Evolutionary conservation across 768 basidiomycete genomes (phyloP).

Genomic region (Lactifluus hygrophoroides): DNA sequence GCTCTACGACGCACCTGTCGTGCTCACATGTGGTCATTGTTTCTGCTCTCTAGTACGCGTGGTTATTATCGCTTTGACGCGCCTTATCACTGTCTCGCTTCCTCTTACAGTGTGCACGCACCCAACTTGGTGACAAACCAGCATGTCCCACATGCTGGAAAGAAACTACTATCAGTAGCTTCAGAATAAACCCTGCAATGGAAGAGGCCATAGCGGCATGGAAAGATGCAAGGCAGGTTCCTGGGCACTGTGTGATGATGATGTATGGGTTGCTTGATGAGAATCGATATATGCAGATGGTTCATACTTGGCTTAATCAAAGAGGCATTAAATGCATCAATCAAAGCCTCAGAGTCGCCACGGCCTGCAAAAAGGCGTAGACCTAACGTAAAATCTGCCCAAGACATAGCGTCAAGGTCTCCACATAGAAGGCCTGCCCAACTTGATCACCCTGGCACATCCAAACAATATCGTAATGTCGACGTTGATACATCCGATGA

Average conservation of each 20-base stretch:
- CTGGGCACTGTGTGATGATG: neutral
- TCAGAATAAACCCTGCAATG: slow-evolving; percentile 31
- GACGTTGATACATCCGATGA: neutral
- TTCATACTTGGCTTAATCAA: slow-evolving; percentile 10
- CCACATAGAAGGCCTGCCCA: neutral
- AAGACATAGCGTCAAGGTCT: neutral
- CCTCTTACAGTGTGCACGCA: slow-evolving; percentile 31
- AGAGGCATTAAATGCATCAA: neutral
- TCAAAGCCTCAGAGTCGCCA: neutral
- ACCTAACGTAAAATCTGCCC: slow-evolving; percentile 5
- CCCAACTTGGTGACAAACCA: slow-evolving; percentile 27
- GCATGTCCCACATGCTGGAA: slow-evolving; percentile 33
- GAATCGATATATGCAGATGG: slow-evolving; percentile 2
- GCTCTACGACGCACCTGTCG: slow-evolving; percentile 31
- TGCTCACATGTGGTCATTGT: slow-evolving; percentile 34
- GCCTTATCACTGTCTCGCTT: neutral
- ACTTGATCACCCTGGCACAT: neutral
- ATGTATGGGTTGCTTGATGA: slow-evolving; percentile 1
- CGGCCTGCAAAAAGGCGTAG: slow-evolving; percentile 19
- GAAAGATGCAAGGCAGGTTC: slow-evolving; percentile 30
- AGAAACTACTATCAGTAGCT: slow-evolving; percentile 26
- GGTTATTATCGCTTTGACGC: neutral
- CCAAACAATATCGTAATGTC: neutral
- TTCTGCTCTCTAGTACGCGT: slow-evolving; percentile 32
- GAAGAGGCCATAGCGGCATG: slow-evolving; percentile 33